Conservation (phyloP, 805 yeast species). For the Wickerhamiella vanderwaltii region DNA sequence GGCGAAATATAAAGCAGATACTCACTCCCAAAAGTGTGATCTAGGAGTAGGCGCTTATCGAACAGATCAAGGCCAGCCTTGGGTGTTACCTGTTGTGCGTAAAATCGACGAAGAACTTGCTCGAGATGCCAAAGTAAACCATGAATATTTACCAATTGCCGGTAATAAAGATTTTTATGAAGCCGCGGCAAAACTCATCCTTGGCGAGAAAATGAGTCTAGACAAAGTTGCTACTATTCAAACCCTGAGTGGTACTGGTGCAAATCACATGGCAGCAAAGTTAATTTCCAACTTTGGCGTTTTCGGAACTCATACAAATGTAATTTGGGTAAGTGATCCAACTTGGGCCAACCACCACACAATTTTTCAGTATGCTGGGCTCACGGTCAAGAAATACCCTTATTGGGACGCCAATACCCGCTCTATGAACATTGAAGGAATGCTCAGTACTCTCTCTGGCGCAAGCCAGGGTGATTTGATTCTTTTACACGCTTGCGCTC, state of each 20-base stretch:
- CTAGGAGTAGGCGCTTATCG: constrained; percentile 91
- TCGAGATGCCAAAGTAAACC: constrained; percentile 41
- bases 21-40: constrained; percentile 35
- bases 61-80: constrained; percentile 77
- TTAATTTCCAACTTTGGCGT: constrained; percentile 53
- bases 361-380: constrained; percentile 63
- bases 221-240: constrained; percentile 65
- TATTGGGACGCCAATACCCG: constrained; percentile 57
- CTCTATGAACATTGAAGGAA: constrained; percentile 50
- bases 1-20: constrained; percentile 29
- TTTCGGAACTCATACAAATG: constrained; percentile 30
- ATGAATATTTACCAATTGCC: constrained; percentile 77
- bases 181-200: constrained; percentile 56
- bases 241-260: constrained; percentile 92
- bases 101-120: constrained; percentile 38
- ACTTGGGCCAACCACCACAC: constrained; percentile 92
- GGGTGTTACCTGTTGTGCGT: constrained; percentile 67
- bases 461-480: constrained; percentile 53
- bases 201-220: constrained; percentile 51
- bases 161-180: constrained; percentile 61
- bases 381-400: constrained; percentile 46
- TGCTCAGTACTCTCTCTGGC: constrained; percentile 44
- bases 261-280: constrained; percentile 73
- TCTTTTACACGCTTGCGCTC: constrained; percentile 87
- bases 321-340: constrained; percentile 67